Conservation (phyloP, 306 rosid species). For the Malus orientalis region DNA sequence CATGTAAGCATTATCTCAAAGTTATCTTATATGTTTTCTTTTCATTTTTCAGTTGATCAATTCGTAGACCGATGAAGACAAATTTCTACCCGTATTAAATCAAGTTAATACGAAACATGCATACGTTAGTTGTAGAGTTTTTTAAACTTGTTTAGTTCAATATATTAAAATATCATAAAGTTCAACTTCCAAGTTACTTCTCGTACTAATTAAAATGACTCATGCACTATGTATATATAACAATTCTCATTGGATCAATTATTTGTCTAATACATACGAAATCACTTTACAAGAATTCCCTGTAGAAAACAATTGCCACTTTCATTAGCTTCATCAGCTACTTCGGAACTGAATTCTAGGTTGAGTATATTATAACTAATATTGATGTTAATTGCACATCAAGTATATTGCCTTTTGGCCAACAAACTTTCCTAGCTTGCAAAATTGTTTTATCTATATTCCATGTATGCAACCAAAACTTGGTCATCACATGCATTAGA, state of each 20-base stretch:
- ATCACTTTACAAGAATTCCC: background rate
- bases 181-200: conserved; percentile 6
- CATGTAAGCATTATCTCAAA: background rate
- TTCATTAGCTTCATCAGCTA: background rate
- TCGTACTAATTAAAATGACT: background rate
- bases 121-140: background rate
- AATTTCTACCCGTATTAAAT: background rate
- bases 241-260: background rate
- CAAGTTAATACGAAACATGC: background rate
- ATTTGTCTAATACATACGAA: background rate
- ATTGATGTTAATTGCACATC: too few relatives aligned
- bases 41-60: background rate
- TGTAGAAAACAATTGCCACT: background rate
- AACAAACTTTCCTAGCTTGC: too few relatives aligned
- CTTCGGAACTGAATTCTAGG: conserved; percentile 18
- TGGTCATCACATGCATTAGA: too few relatives aligned
- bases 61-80: conserved; percentile 23
- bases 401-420: too few relatives aligned
- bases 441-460: too few relatives aligned
- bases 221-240: background rate
- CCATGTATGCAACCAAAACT: too few relatives aligned
- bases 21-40: background rate
- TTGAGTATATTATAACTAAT: too few relatives aligned
- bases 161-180: background rate
- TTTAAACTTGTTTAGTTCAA: background rate